A percentile compares a stretch with the other conserved stretches of the same genome.
Evolutionary conservation across 1,284 basidiomycete species (phyloP).

Genomic region (Rhodotorula glutinis): DNA sequence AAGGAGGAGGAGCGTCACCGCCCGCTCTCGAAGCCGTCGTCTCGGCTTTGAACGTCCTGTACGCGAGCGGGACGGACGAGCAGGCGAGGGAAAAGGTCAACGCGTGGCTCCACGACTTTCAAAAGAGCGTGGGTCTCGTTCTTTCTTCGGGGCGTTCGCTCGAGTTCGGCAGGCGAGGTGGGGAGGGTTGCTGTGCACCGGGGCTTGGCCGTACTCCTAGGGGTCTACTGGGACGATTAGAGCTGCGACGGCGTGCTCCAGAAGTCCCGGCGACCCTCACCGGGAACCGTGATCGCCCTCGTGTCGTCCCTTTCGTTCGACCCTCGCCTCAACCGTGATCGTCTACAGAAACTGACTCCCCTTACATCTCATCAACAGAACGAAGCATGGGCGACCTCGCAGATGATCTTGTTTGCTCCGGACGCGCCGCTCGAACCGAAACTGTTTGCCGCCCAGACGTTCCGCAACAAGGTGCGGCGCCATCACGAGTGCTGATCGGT

Average conservation of each 20-base stretch:
- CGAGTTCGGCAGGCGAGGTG: too few species aligned
- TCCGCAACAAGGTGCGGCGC: constrained; percentile 77
- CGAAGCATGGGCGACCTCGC: constrained; percentile 95
- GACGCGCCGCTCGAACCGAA: constrained; percentile 78
- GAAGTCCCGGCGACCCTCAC: too few species aligned
- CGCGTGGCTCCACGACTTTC: constrained; percentile 49
- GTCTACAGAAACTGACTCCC: too few species aligned
- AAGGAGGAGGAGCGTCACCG: neutral
- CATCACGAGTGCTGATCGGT: fast-evolving
- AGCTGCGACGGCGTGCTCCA: too few species aligned
- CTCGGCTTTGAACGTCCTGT: constrained; percentile 55
- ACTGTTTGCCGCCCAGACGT: constrained; percentile 94
- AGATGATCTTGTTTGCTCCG: constrained; percentile 76
- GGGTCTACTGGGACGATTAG: too few species aligned
- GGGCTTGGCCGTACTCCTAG: too few species aligned
- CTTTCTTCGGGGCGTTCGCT: too few species aligned
- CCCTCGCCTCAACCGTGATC: too few species aligned
- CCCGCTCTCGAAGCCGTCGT: constrained; percentile 43
- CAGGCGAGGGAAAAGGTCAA: constrained; percentile 65
- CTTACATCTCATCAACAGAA: too few species aligned
- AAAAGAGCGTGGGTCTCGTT: constrained; percentile 44
- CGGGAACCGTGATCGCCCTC: too few species aligned
- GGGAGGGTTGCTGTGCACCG: too few species aligned
- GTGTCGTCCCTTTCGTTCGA: too few species aligned
- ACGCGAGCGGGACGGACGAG: constrained; percentile 66